Conservation (phyloP, 1,284 basidiomycete genomes). For the Apiotrichum akiyoshidainum region DNA sequence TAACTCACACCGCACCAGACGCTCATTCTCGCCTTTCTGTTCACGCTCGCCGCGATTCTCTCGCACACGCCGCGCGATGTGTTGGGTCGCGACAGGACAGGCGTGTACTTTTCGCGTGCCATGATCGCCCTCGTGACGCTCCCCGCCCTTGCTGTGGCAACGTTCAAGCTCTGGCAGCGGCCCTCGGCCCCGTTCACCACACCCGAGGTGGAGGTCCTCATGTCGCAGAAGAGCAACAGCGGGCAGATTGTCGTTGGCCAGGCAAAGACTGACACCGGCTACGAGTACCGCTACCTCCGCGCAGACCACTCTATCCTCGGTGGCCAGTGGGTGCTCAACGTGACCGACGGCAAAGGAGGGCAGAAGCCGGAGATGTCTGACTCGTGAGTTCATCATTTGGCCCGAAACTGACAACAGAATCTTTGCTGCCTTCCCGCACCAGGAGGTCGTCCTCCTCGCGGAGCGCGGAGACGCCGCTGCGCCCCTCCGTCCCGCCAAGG, state of each 20-base stretch:
- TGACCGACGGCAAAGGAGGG: conserved; percentile 20
- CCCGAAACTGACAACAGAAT: conserved; percentile 57
- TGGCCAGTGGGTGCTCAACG: conserved; percentile 70
- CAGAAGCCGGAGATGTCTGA: conserved; percentile 56
- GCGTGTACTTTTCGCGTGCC: not conserved
- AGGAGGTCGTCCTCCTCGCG: conserved; percentile 73
- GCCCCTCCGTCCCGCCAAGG: not conserved
- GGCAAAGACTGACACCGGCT: conserved; percentile 17
- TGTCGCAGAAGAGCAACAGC: conserved; percentile 61
- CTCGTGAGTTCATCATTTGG: conserved; percentile 35
- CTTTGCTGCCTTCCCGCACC: conserved; percentile 76
- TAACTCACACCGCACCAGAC: not conserved
- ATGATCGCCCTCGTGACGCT: not conserved
- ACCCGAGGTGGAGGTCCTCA: conserved; percentile 9
- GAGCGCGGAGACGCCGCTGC: conserved; percentile 33
- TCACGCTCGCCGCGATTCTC: not conserved
- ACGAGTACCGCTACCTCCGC: conserved; percentile 72
- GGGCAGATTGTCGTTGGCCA: conserved; percentile 75
- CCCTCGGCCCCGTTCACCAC: not conserved
- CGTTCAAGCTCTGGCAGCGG: not conserved
- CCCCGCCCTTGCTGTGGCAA: not conserved
- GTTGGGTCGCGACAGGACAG: not conserved
- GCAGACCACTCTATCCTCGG: conserved; percentile 85
- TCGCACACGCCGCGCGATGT: not conserved
- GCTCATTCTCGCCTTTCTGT: not conserved